These are phyloP conservation scores for Ligustrum vulgare DNA, from an alignment of 257 asterid species.

Conservation along the genomic window DNA sequence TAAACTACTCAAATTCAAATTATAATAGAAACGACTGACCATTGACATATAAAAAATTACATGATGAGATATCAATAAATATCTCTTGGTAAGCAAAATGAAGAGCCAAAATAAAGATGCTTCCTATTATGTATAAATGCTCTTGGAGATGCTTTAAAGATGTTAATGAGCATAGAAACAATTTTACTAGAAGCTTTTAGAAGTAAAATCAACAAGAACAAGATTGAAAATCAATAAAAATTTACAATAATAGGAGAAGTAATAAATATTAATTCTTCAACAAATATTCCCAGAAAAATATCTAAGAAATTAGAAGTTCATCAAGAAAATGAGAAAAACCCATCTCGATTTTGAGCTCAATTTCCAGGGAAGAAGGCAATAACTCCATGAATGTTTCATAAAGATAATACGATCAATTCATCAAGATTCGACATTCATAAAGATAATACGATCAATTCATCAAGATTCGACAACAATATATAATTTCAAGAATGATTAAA, in stretches of 20 bases:
- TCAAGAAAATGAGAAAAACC: background rate
- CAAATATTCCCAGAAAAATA: background rate
- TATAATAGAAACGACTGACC: too few relatives aligned
- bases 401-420: background rate
- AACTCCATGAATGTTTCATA: background rate
- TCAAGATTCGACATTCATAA: background rate
- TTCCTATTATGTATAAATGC: too few relatives aligned
- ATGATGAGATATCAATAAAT: too few relatives aligned
- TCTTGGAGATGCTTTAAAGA: background rate
- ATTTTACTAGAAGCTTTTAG: background rate
- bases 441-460: background rate
- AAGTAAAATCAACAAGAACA: constrained; percentile 3
- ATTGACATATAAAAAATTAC: too few relatives aligned
- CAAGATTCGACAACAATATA: background rate
- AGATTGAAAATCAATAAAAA: background rate
- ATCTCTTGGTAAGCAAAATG: too few relatives aligned
- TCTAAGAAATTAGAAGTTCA: background rate
- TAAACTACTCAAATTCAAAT: too few relatives aligned
- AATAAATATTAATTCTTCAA: background rate
- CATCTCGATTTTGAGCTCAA: background rate
- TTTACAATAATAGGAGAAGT: background rate
- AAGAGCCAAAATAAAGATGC: too few relatives aligned
- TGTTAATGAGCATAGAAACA: background rate
- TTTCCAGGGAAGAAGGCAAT: background rate
- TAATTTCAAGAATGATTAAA: background rate